A percentile compares a stretch with the other conserved stretches of the same genome.
These are phyloP conservation scores for Sugiyamaella paludigena DNA, from an alignment of 1,139 yeast species.

Conservation along the genomic window DNA sequence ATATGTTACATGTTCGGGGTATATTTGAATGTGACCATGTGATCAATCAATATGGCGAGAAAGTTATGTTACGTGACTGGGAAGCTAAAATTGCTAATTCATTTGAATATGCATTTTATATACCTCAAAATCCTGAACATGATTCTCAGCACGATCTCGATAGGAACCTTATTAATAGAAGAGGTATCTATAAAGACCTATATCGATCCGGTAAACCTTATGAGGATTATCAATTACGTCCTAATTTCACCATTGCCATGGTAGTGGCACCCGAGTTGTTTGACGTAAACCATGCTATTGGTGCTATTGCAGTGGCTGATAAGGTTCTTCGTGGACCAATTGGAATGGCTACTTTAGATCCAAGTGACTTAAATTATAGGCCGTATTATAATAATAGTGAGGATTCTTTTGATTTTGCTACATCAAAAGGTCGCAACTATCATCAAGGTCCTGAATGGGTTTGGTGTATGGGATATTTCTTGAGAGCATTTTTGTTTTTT, in stretches of 20 bases:
- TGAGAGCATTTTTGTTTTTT: conserved; percentile 67
- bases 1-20: conserved; percentile 53
- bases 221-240: conserved; percentile 91
- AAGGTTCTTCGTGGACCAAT: conserved; percentile 74
- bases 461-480: conserved; percentile 84
- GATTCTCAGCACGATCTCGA: conserved; percentile 61
- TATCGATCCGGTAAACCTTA: conserved; percentile 77
- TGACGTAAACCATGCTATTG: conserved; percentile 54
- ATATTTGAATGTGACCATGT: conserved; percentile 47
- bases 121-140: conserved; percentile 66
- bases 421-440: conserved; percentile 92
- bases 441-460: conserved; percentile 99
- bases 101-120: conserved; percentile 74
- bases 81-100: conserved; percentile 61
- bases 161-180: conserved; percentile 65
- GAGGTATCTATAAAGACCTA: conserved; percentile 92
- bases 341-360: conserved; percentile 91
- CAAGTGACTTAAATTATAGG: conserved; percentile 84
- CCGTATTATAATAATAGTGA: conserved; percentile 82
- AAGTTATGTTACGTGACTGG: conserved; percentile 63
- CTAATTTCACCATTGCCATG: conserved; percentile 92
- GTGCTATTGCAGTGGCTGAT: conserved; percentile 72
- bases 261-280: conserved; percentile 91
- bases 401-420: conserved; percentile 83
- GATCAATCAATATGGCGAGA: conserved; percentile 53